A percentile compares a stretch with the other conserved stretches of the same genome.
Conservation (phyloP, 257 asterid species). For the Galeopsis tetrahit region DNA sequence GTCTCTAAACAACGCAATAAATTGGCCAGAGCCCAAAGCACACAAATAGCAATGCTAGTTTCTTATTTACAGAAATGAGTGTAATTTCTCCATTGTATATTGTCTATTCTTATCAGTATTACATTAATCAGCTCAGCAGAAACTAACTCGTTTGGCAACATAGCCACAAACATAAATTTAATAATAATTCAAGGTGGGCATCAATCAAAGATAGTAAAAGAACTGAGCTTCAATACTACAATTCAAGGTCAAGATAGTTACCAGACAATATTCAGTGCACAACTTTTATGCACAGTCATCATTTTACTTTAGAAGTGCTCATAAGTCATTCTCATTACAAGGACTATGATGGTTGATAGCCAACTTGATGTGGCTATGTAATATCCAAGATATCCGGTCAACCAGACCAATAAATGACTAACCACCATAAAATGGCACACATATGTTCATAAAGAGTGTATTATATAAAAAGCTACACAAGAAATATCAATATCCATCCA, state of each 20-base stretch:
- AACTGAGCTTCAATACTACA: slow-evolving; percentile 13
- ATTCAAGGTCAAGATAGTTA: not conserved
- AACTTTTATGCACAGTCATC: not conserved
- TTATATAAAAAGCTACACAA: not conserved
- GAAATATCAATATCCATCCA: slow-evolving; percentile 14
- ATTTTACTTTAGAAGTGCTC: not conserved
- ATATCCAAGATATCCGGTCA: not conserved
- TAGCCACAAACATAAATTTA: not conserved
- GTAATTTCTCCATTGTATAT: not conserved
- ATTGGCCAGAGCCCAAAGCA: not conserved
- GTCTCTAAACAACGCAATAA: not conserved
- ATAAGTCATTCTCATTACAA: not conserved
- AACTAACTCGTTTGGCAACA: not conserved
- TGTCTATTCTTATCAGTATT: not conserved
- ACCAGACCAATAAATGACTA: slow-evolving; percentile 5
- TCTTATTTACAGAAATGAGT: not conserved
- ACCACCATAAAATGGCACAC: slow-evolving; percentile 5
- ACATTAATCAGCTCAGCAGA: not conserved
- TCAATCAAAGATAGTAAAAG: slow-evolving; percentile 13
- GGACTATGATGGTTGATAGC: not conserved
- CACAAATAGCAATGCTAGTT: not conserved
- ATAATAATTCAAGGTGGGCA: not conserved
- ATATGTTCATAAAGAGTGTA: not conserved
- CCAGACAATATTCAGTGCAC: slow-evolving; percentile 19
- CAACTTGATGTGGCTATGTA: slow-evolving; percentile 21